These are phyloP conservation scores for Hirsutella minnesotensis DNA, from an alignment of 2,329 filamentous ascomycete species.

Conservation along the genomic window DNA sequence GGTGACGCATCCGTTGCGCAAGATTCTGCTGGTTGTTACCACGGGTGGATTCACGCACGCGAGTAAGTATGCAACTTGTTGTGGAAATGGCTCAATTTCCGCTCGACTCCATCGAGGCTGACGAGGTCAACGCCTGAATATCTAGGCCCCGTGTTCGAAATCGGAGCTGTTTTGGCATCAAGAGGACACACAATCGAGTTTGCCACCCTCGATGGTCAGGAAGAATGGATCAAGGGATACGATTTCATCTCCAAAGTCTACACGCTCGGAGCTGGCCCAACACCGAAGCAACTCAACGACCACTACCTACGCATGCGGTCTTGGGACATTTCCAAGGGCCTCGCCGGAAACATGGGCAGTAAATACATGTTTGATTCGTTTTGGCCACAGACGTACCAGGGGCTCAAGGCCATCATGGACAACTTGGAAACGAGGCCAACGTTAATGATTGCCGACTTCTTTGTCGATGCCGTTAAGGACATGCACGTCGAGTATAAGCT, in stretches of 20 bases:
- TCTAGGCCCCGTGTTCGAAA: not conserved
- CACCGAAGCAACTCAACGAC: slow-evolving; percentile 14
- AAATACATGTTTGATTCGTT: slow-evolving; percentile 25
- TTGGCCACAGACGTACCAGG: slow-evolving; percentile 19
- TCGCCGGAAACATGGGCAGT: slow-evolving; percentile 19
- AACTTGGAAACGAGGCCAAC: slow-evolving; percentile 13
- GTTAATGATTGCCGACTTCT: slow-evolving; percentile 31
- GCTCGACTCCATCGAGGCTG: too few species aligned
- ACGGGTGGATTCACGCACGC: not conserved
- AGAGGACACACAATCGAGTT: slow-evolving; percentile 25
- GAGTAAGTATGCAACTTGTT: not conserved
- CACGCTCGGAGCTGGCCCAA: slow-evolving; percentile 16
- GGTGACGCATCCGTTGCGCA: too few species aligned
- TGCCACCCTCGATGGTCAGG: slow-evolving; percentile 24
- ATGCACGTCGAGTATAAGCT: slow-evolving; percentile 23
- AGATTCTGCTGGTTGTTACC: not conserved
- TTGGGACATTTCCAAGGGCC: slow-evolving; percentile 19
- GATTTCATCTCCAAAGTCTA: slow-evolving; percentile 19
- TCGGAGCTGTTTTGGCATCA: slow-evolving; percentile 16
- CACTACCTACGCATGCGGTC: slow-evolving; percentile 23
- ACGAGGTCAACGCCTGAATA: too few species aligned
- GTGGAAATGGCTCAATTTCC: too few species aligned
- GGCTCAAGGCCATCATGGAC: slow-evolving; percentile 7
- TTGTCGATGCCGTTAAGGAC: slow-evolving; percentile 27
- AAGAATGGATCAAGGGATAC: slow-evolving; percentile 18